Base-by-base conservation (phyloP, 2,329 filamentous ascomycete genomes). In the Orbilia javanica region DNA sequence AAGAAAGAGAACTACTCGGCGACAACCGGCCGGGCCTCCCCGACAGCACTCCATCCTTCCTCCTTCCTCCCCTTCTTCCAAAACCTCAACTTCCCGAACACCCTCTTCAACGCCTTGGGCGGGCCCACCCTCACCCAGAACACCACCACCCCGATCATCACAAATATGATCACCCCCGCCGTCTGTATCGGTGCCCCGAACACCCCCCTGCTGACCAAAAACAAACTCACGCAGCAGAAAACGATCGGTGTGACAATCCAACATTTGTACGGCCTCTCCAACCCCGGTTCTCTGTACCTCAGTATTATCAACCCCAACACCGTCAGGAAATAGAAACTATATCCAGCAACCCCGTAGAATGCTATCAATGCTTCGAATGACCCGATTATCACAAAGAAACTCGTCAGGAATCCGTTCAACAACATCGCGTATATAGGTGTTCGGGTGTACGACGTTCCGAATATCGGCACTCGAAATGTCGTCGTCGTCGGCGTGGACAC, bases 171-270 rank as follows among this genome's bases (percentile, higher is more conserved):
- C 6, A 99, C 96, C 22, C 95, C 89, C 25, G 97, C 83, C 0
- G 95, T 97, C 87, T 99, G 94, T 64, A 97, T 82, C 3, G 96
- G 96, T 84, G 97, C 91, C 13, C 94, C 92, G 83, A 99, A 96
- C 13, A 98, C 90, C 2, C 94, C 94, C 63, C 96, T 88, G 82
- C 90, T 94, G 48, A 99, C 88, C 80, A 99, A 84, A 83, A 99
- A 99, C 80, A 99, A 84, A 83, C 93, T 97, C 44, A 99, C 96
- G 83, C 96, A 99, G 88, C 96, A 99, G 84, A 99, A 99, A 71
- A 97, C 95, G 80, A 99, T 95, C 10, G 96, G 96, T 1, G 96
- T 99, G 0, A 91, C 92, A 82, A 99, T 97, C 96, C 95, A 99
- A 2, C 94, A 97, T 83, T 90, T 91, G 85, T 99, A 99, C 0